These are phyloP conservation scores for Penicillium argentinense DNA, from an alignment of 495 filamentous ascomycete species.

Conservation along the genomic window DNA sequence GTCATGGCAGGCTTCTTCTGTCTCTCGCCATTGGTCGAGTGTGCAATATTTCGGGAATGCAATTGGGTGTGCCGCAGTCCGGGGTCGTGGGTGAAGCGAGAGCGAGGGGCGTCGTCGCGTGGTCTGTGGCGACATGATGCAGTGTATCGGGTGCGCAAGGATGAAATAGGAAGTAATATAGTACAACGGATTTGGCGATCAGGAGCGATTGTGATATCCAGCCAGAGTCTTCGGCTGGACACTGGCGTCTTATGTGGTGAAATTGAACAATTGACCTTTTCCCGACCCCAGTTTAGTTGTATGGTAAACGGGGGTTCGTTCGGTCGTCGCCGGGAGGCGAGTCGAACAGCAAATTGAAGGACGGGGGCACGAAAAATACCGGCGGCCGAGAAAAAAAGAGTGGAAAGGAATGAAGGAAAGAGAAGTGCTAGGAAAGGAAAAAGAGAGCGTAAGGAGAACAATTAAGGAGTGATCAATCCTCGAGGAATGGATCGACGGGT, in stretches of 20 bases:
- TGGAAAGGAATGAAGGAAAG: conserved; percentile 7
- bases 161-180: conserved; percentile 3
- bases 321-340: neutral
- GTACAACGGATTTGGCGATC: neutral
- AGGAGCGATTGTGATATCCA: no score
- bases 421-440: conserved; percentile 12
- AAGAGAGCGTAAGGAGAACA: conserved; percentile 22
- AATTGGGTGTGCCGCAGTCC: conserved; percentile 30
- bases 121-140: conserved; percentile 42
- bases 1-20: conserved; percentile 27
- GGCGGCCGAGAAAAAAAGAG: conserved; percentile 4
- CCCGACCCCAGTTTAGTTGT: conserved; percentile 7
- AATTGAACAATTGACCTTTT: conserved; percentile 15
- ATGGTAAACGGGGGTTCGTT: conserved; percentile 6
- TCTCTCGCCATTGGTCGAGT: conserved; percentile 30
- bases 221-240: neutral
- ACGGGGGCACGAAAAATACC: conserved; percentile 13
- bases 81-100: conserved; percentile 35
- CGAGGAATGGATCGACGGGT: conserved; percentile 16
- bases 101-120: conserved; percentile 40
- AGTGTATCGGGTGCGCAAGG: neutral
- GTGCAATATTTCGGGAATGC: conserved; percentile 20
- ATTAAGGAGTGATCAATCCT: conserved; percentile 28
- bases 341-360: conserved; percentile 11
- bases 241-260: neutral